Conservation (phyloP, 176 grass and related monocot species). For the Triticum timopheevii region DNA sequence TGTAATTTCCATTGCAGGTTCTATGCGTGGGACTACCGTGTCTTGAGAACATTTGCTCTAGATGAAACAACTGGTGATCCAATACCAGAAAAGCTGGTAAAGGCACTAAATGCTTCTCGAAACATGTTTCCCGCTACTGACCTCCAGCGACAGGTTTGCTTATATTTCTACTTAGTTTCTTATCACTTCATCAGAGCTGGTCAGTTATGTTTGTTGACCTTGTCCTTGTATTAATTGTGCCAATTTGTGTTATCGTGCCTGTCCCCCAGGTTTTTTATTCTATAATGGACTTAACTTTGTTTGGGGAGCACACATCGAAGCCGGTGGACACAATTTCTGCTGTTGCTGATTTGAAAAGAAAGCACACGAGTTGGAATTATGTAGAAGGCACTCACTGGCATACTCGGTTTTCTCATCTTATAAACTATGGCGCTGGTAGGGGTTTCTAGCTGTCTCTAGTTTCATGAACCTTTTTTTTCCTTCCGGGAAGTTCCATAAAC, state of each 20-base stretch:
- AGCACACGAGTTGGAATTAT: slow-evolving; percentile 79
- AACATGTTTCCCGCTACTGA: slow-evolving; percentile 86
- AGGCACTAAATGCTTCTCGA: slow-evolving; percentile 72
- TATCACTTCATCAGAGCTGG: background rate
- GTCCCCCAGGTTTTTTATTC: slow-evolving; percentile 79
- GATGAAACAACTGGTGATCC: slow-evolving; percentile 83
- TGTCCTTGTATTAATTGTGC: slow-evolving; percentile 4
- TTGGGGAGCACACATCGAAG: slow-evolving; percentile 66
- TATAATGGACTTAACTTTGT: slow-evolving; percentile 85
- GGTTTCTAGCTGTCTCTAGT: background rate
- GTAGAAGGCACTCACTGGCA: slow-evolving; percentile 88
- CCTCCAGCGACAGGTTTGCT: slow-evolving; percentile 79
- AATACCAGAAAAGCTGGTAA: slow-evolving; percentile 84
- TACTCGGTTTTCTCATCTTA: slow-evolving; percentile 78
- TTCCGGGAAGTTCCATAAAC: background rate
- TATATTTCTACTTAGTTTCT: slow-evolving; percentile 3
- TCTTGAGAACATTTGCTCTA: slow-evolving; percentile 75
- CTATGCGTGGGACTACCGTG: slow-evolving; percentile 98
- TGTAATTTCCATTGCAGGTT: slow-evolving; percentile 46
- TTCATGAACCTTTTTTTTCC: background rate
- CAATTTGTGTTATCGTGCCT: slow-evolving; percentile 1
- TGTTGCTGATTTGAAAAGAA: slow-evolving; percentile 70
- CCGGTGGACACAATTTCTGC: slow-evolving; percentile 75
- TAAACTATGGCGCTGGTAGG: slow-evolving; percentile 90
- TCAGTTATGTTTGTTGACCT: slow-evolving; percentile 7